Conservation (phyloP, 225 moss, liverwort and hornwort species). For the Anthoceros angustus region DNA sequence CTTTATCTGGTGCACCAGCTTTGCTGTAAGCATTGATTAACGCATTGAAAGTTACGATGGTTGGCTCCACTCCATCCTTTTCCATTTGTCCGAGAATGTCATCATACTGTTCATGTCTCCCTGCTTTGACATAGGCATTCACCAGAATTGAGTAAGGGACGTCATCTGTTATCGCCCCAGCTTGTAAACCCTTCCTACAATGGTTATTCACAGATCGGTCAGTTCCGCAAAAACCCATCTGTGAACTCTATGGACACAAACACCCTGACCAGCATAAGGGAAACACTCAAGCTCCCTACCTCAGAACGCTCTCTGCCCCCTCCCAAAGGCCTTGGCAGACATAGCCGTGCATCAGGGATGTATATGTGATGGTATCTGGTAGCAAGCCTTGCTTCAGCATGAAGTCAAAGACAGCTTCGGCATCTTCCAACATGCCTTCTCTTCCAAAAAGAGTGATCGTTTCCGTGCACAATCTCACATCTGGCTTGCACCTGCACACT, state of each 20-base stretch:
- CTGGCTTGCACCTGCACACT: not conserved
- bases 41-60: slow-evolving; percentile 29
- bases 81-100: slow-evolving; percentile 31
- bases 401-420: slow-evolving; percentile 40
- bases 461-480: slow-evolving; percentile 2
- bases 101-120: slow-evolving; percentile 22
- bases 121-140: slow-evolving; percentile 45
- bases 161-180: slow-evolving; percentile 31
- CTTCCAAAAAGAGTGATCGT: not conserved
- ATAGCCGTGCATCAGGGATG: slow-evolving; percentile 51
- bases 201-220: not conserved
- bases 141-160: slow-evolving; percentile 43
- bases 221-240: not conserved
- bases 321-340: slow-evolving; percentile 38
- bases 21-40: slow-evolving; percentile 42
- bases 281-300: slow-evolving; percentile 14
- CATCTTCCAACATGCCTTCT: slow-evolving; percentile 7
- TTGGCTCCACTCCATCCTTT: slow-evolving; percentile 25
- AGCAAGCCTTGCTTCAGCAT: slow-evolving; percentile 38
- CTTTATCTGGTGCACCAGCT: slow-evolving; percentile 36
- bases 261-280: not conserved
- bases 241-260: not conserved
- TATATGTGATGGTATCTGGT: slow-evolving; percentile 43
- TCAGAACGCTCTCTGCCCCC: slow-evolving; percentile 38
- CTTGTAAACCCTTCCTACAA: slow-evolving; percentile 35